Conservation (phyloP, 1,284 basidiomycete species). For the Leccinum pachyderme region DNA sequence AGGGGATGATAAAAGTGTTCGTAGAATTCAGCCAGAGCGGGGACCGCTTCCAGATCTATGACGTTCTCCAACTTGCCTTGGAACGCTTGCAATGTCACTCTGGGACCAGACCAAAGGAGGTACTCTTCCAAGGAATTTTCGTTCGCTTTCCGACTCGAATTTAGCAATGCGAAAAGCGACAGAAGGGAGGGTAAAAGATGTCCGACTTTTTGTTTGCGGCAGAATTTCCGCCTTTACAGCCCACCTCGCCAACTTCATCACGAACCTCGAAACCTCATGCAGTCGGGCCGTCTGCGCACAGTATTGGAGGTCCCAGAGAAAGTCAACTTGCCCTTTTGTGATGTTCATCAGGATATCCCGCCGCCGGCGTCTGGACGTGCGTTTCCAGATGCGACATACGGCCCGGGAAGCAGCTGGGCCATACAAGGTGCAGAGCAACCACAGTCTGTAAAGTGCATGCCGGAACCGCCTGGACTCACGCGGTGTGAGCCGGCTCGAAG, state of each 20-base stretch:
- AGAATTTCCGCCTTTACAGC: neutral
- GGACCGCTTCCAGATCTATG: conserved; percentile 7
- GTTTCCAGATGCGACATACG: conserved; percentile 6
- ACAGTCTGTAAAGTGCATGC: conserved; percentile 34
- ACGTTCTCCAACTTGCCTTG: conserved; percentile 4
- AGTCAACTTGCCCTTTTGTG: neutral
- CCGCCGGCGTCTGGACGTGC: conserved; percentile 1
- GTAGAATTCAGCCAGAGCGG: conserved; percentile 6
- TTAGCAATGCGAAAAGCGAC: neutral
- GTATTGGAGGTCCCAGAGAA: conserved; percentile 8
- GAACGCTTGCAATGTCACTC: conserved; percentile 10
- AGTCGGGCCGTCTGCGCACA: neutral
- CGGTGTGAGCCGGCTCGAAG: conserved; percentile 1
- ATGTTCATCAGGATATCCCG: conserved; percentile 1
- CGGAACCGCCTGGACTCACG: conserved; percentile 33
- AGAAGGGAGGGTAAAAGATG: neutral
- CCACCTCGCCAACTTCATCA: neutral
- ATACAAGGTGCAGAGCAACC: conserved; percentile 25
- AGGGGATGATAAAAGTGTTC: conserved; percentile 15
- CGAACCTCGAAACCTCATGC: conserved; percentile 8
- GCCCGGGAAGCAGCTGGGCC: conserved; percentile 10
- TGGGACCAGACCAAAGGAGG: conserved; percentile 15
- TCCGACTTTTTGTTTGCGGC: neutral
- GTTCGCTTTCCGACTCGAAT: neutral
- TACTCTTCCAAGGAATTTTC: neutral